These are phyloP conservation scores for Agaricus subrufescens DNA, from an alignment of 768 basidiomycete genomes.

Conservation along the genomic window DNA sequence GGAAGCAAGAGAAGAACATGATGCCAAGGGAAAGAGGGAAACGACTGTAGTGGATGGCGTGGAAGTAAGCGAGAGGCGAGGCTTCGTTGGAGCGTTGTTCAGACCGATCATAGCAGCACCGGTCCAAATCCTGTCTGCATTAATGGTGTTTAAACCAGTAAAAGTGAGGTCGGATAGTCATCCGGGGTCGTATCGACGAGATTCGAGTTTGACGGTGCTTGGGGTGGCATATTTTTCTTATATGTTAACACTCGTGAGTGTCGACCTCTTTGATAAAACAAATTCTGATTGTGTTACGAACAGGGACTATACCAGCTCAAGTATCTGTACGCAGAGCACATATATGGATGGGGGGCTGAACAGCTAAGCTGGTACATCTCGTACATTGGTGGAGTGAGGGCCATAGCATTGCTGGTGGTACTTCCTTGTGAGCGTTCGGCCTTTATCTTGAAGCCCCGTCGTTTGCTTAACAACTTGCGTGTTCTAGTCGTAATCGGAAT, in stretches of 20 bases:
- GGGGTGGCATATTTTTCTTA: slow-evolving; percentile 57
- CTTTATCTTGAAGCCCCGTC: neutral
- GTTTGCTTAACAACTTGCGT: neutral
- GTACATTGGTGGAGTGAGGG: slow-evolving; percentile 56
- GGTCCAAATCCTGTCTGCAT: slow-evolving; percentile 41
- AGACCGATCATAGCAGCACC: slow-evolving; percentile 30
- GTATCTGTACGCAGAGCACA: slow-evolving; percentile 73
- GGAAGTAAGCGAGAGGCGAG: slow-evolving; percentile 15
- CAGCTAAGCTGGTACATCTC: slow-evolving; percentile 77
- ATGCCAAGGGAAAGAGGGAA: slow-evolving; percentile 18
- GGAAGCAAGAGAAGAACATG: slow-evolving; percentile 22
- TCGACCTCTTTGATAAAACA: neutral
- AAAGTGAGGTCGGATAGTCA: slow-evolving; percentile 33
- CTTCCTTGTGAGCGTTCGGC: slow-evolving; percentile 28
- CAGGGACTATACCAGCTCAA: slow-evolving; percentile 79
- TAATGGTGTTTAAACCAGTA: slow-evolving; percentile 70
- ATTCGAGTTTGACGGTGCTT: slow-evolving; percentile 80
- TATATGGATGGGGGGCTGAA: slow-evolving; percentile 68
- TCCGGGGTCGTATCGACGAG: slow-evolving; percentile 40
- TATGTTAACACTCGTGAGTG: slow-evolving; percentile 62
- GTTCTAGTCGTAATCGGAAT: slow-evolving; percentile 3
- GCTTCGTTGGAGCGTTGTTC: slow-evolving; percentile 32
- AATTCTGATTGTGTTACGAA: neutral
- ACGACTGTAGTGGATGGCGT: slow-evolving; percentile 4
- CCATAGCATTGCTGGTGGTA: slow-evolving; percentile 51